Evolutionary conservation across 257 asterid genomes (phyloP).

Genomic region (Solanum megistacrolobum): DNA sequence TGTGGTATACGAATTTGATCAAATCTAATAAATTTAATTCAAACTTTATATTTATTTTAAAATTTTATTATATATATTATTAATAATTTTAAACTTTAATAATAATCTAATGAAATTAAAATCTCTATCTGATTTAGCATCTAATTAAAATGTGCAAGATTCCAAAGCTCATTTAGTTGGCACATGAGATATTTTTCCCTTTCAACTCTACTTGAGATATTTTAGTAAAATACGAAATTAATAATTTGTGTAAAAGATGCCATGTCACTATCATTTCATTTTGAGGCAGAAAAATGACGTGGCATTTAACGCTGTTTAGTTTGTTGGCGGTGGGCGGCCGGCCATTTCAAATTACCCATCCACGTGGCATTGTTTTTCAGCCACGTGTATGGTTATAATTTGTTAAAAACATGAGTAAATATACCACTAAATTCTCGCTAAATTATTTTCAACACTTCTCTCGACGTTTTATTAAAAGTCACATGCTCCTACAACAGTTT

Average conservation of each 20-base stretch:
- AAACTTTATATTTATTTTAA: not conserved
- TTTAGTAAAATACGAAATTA: not conserved
- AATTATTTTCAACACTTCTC: too few relatives aligned
- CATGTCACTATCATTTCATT: not conserved
- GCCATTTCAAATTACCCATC: not conserved
- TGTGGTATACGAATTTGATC: not conserved
- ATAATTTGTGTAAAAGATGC: not conserved
- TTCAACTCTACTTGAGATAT: not conserved
- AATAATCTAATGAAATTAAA: not conserved
- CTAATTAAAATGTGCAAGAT: not conserved
- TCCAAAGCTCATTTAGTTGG: not conserved
- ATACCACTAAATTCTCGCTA: too few relatives aligned
- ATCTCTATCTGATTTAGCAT: not conserved
- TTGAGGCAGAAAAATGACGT: not conserved
- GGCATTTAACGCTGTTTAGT: constrained; percentile 1
- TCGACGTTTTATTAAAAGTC: too few relatives aligned
- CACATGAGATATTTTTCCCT: not conserved
- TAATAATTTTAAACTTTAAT: too few relatives aligned
- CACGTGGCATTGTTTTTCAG: not conserved
- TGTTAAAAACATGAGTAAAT: not conserved
- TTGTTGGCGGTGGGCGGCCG: constrained; percentile 5
- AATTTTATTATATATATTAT: not conserved
- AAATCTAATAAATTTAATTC: not conserved
- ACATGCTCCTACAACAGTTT: accelerated
- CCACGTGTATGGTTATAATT: not conserved